These are phyloP conservation scores for Cairneyella variabilis DNA, from an alignment of 495 filamentous ascomycete species.

Conservation along the genomic window DNA sequence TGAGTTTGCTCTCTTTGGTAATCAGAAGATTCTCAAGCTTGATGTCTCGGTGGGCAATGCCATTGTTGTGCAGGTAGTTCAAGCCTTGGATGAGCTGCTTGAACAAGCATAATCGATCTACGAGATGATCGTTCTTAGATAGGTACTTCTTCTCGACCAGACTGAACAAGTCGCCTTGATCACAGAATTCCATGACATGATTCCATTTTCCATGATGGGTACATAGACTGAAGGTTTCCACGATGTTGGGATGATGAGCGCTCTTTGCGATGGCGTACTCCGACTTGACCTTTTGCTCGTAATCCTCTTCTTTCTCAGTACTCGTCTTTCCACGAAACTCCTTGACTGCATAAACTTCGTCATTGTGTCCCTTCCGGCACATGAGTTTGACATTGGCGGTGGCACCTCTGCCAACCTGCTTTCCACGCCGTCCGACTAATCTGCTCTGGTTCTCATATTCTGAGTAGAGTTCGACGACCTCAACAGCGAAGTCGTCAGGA, in stretches of 20 bases:
- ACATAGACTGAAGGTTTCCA: slow-evolving; percentile 68
- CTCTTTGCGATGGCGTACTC: slow-evolving; percentile 77
- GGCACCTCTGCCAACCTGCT: slow-evolving; percentile 66
- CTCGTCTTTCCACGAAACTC: slow-evolving; percentile 64
- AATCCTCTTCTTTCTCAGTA: slow-evolving; percentile 59
- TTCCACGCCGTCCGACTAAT: slow-evolving; percentile 55
- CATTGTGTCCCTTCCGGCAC: slow-evolving; percentile 47
- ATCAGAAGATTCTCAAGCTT: slow-evolving; percentile 78
- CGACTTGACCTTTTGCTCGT: slow-evolving; percentile 74
- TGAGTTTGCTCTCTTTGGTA: slow-evolving; percentile 62
- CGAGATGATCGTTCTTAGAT: slow-evolving; percentile 51
- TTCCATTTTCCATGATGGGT: slow-evolving; percentile 64
- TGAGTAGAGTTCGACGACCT: slow-evolving; percentile 53
- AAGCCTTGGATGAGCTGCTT: slow-evolving; percentile 80
- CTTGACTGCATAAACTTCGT: slow-evolving; percentile 70
- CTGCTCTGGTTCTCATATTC: slow-evolving; percentile 59
- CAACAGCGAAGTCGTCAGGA: slow-evolving; percentile 61
- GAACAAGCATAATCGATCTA: slow-evolving; percentile 72
- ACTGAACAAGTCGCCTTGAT: slow-evolving; percentile 65
- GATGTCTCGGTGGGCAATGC: slow-evolving; percentile 83
- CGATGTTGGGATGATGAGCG: slow-evolving; percentile 74
- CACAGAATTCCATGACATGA: slow-evolving; percentile 84
- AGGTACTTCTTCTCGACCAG: slow-evolving; percentile 64
- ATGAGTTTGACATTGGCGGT: slow-evolving; percentile 71
- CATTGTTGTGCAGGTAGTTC: slow-evolving; percentile 75